phyloP scores from a whole-genome alignment of 805 yeast species.

The Metschnikowia orientalis region DNA sequence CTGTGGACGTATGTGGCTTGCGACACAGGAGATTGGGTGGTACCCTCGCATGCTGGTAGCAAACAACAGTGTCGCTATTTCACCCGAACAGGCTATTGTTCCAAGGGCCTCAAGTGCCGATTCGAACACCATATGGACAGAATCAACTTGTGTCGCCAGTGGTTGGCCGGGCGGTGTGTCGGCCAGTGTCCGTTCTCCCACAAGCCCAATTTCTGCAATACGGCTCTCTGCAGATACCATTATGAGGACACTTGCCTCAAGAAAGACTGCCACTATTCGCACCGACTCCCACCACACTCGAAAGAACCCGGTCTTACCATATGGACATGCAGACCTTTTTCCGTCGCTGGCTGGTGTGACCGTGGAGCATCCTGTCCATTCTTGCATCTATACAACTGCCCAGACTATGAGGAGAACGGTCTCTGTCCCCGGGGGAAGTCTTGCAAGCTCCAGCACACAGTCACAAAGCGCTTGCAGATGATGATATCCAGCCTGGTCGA shows the following conservation, averaged over 20 bases:
- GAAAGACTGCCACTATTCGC: slow-evolving; percentile 52
- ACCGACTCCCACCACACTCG: slow-evolving; percentile 46
- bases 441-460: slow-evolving; percentile 52
- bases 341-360: slow-evolving; percentile 65
- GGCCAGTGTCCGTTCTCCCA: slow-evolving; percentile 56
- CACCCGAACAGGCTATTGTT: slow-evolving; percentile 48
- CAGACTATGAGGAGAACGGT: slow-evolving; percentile 63
- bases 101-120: slow-evolving; percentile 47
- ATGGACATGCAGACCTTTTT: slow-evolving; percentile 60
- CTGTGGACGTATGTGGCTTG: slow-evolving; percentile 10
- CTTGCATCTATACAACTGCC: slow-evolving; percentile 60
- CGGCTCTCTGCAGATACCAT: slow-evolving; percentile 36
- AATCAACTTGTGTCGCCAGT: slow-evolving; percentile 52
- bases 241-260: slow-evolving; percentile 27
- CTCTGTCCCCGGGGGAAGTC: slow-evolving; percentile 48
- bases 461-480: slow-evolving; percentile 25
- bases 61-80: slow-evolving; percentile 32
- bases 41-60: neutral
- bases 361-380: slow-evolving; percentile 55
- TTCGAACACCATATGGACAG: slow-evolving; percentile 49
- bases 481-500: slow-evolving; percentile 20
- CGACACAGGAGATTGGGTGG: slow-evolving; percentile 9
- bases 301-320: slow-evolving; percentile 36
- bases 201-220: slow-evolving; percentile 52
- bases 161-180: slow-evolving; percentile 45